Evolutionary conservation across 1,284 basidiomycete species (phyloP), one percentile per base, ranked within the genome.

Genomic region (Melampsora medusae): DNA sequence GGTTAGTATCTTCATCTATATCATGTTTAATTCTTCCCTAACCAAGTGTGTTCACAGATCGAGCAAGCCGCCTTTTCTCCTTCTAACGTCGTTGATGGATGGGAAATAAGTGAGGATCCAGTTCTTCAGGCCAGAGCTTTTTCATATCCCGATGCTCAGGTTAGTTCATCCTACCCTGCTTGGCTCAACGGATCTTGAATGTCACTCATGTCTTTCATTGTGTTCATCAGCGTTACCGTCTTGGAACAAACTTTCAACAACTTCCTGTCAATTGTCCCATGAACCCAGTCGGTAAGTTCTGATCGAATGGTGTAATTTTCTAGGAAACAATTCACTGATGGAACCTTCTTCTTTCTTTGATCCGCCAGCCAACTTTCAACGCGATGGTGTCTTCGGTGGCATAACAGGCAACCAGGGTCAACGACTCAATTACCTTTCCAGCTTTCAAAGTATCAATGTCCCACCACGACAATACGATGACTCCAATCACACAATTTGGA

Each of bases 101-200:
- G 94, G 80, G 94, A 96, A 86, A 87, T 92, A 49, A 90, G 90
- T 19, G 88, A 89, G 49, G 94, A 97, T 84, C 94, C 94, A 19
- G 91, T 97, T 78, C 86, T 97, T 79, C 94, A 97, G 84, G 90
- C 90, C 35, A 91, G 94, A 78, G 87, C 96, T 60, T 97, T 96
- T 89, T 92, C 92, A 10, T 97, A 97, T 86, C 92, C 93, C 4
- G 94, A 97, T 83, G 92, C 94, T 10, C 93, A 96, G 84, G 89
- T 92, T 78, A 90, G 94, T 86, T 90, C 84, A 35, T 83, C 75
- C n/a, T n/a, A n/a, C n/a, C n/a, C n/a, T 81, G 81, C 31, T 78
- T 38, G 33, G 10, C 33, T 6, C 10, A 31, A 28, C 42, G n/a
- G 9, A 49, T 5, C 31, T 12, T 49, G 1, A 31, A 17, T 25